phyloP scores from a whole-genome alignment of 1,284 basidiomycete species.

The Mycena citricolor region DNA sequence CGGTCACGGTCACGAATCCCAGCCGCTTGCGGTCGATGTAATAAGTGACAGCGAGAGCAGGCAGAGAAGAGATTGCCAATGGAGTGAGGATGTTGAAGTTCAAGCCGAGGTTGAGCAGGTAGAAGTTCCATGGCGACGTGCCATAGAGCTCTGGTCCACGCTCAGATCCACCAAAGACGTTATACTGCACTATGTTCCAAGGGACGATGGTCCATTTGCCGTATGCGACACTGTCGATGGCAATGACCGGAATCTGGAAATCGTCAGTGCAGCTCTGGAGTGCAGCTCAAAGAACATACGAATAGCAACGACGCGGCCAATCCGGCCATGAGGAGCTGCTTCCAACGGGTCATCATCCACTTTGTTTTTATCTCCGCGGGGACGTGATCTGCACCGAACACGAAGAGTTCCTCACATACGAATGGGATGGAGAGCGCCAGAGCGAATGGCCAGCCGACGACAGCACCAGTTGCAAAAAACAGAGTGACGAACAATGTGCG shows the following conservation, averaged over 20 bases:
- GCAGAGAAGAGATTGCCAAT: constrained; percentile 79
- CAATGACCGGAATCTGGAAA: constrained; percentile 72
- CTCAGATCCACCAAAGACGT: constrained; percentile 79
- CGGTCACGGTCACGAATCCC: constrained; percentile 53
- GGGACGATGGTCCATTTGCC: constrained; percentile 79
- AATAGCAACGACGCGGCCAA: constrained; percentile 62
- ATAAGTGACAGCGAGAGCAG: constrained; percentile 78
- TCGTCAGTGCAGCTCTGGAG: constrained; percentile 50
- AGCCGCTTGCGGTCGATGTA: constrained; percentile 77
- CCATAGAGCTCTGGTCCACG: constrained; percentile 93
- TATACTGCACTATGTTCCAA: constrained; percentile 94
- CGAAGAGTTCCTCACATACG: constrained; percentile 86
- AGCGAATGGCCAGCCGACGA: constrained; percentile 96
- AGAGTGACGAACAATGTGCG: constrained; percentile 67
- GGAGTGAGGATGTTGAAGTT: constrained; percentile 91
- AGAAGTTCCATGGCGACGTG: constrained; percentile 84
- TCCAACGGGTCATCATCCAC: constrained; percentile 67
- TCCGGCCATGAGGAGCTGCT: constrained; percentile 59
- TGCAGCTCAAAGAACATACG: constrained; percentile 51
- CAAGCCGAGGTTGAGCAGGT: constrained; percentile 82
- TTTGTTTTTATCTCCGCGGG: constrained; percentile 42
- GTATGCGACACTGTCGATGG: constrained; percentile 87
- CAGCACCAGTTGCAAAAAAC: constrained; percentile 78
- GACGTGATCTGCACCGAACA: constrained; percentile 73
- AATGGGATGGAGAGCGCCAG: constrained; percentile 87